These are phyloP conservation scores for Canariomyces notabilis DNA, from an alignment of 2,329 filamentous ascomycete species.

Conservation along the genomic window DNA sequence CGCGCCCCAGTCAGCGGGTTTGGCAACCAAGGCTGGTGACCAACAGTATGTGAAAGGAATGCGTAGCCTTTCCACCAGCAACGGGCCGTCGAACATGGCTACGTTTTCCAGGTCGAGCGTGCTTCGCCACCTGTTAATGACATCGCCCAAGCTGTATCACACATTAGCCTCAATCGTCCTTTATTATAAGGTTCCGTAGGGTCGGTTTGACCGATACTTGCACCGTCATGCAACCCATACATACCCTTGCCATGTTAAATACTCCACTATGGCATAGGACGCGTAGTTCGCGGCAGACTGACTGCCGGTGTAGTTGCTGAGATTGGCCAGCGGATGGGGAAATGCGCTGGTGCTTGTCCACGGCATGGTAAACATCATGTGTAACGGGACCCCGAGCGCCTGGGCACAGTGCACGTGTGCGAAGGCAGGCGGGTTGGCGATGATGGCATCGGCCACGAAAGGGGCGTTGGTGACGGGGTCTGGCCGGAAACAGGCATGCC, in stretches of 20 bases:
- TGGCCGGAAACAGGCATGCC: slow-evolving; percentile 72
- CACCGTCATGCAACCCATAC: too few species aligned
- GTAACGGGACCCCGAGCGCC: slow-evolving; percentile 66
- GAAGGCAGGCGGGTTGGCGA: slow-evolving; percentile 72
- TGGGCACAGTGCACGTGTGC: slow-evolving; percentile 71
- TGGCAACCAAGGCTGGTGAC: slow-evolving; percentile 63
- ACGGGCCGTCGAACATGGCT: slow-evolving; percentile 75
- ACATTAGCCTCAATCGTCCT: too few species aligned
- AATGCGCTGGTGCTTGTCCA: slow-evolving; percentile 83
- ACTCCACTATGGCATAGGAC: slow-evolving; percentile 77
- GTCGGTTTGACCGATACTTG: too few species aligned
- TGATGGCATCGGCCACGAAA: slow-evolving; percentile 78
- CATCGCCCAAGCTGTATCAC: slow-evolving; percentile 57
- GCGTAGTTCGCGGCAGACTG: slow-evolving; percentile 65
- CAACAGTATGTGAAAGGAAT: slow-evolving; percentile 90
- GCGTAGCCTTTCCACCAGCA: slow-evolving; percentile 66
- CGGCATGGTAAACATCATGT: slow-evolving; percentile 96
- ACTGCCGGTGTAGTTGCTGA: slow-evolving; percentile 64
- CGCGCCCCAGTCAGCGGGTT: slow-evolving; percentile 61
- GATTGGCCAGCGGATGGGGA: slow-evolving; percentile 78
- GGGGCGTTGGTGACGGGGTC: slow-evolving; percentile 47
- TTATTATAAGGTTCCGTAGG: too few species aligned
- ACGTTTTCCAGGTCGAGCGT: slow-evolving; percentile 71
- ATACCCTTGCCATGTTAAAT: slow-evolving; percentile 81
- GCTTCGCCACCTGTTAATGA: slow-evolving; percentile 81